A percentile compares a stretch with the other conserved stretches of the same genome.
These are phyloP conservation scores for Tolypocladium sp. DNA, from an alignment of 2,329 filamentous ascomycete genomes.

Conservation along the genomic window DNA sequence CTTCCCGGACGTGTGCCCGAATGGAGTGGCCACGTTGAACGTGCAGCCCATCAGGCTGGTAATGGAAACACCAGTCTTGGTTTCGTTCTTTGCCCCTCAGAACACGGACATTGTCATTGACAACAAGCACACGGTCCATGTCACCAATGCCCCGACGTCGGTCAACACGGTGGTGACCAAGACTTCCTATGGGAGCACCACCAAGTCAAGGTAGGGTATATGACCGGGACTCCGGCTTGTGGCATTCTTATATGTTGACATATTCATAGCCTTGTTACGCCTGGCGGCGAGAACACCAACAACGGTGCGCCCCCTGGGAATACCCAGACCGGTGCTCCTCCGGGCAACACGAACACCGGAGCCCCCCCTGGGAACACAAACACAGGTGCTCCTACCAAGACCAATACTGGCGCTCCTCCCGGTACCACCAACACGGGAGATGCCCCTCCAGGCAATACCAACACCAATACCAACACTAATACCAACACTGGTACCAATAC, in stretches of 20 bases:
- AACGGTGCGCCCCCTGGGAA: too few relatives aligned
- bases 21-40: background rate
- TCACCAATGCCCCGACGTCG: conserved; percentile 5
- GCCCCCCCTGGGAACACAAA: background rate
- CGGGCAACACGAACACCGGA: background rate
- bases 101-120: conserved; percentile 6
- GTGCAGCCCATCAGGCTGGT: conserved; percentile 4
- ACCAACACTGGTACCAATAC: too few relatives aligned
- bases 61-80: conserved; percentile 2
- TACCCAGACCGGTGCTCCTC: background rate
- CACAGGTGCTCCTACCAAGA: too few relatives aligned
- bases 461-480: too few relatives aligned
- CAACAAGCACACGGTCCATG: conserved; percentile 1
- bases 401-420: too few relatives aligned
- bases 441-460: too few relatives aligned
- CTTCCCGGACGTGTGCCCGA: conserved; percentile 1
- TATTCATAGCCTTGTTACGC: too few relatives aligned
- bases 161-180: conserved; percentile 6
- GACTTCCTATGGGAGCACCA: background rate
- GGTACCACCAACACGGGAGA: too few relatives aligned
- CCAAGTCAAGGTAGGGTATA: background rate
- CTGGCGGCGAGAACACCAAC: background rate
- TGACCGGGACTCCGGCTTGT: background rate
- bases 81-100: conserved; percentile 1
- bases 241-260: too few relatives aligned